These are phyloP conservation scores for Phytophthora citrophthora DNA, from an alignment of 352 stramenopile species.

Conservation along the genomic window DNA sequence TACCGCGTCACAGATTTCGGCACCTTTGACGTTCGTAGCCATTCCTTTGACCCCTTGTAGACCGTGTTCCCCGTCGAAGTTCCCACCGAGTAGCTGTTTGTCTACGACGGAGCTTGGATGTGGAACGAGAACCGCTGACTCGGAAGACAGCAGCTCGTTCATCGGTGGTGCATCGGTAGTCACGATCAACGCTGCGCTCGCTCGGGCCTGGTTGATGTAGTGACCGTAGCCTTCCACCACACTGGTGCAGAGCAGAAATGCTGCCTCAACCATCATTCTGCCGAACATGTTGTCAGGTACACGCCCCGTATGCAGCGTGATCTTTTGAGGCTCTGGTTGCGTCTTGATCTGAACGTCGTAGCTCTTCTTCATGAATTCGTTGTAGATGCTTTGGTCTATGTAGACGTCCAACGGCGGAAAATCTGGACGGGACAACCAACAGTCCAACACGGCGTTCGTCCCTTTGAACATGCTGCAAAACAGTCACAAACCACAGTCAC, in stretches of 20 bases:
- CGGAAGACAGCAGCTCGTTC: slow-evolving; percentile 60
- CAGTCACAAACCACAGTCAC: slow-evolving; percentile 1
- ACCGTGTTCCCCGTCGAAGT: slow-evolving; percentile 37
- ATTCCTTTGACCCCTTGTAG: slow-evolving; percentile 53
- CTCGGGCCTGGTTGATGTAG: slow-evolving; percentile 76
- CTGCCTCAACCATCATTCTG: slow-evolving; percentile 45
- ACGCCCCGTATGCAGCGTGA: slow-evolving; percentile 43
- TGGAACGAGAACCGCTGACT: slow-evolving; percentile 47
- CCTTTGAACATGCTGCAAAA: slow-evolving; percentile 42
- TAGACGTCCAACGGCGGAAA: slow-evolving; percentile 52
- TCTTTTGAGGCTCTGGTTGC: slow-evolving; percentile 25
- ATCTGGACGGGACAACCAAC: slow-evolving; percentile 47
- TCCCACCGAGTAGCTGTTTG: slow-evolving; percentile 48
- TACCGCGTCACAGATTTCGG: slow-evolving; percentile 53
- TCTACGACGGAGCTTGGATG: slow-evolving; percentile 23
- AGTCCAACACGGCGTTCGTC: slow-evolving; percentile 57
- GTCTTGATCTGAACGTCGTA: slow-evolving; percentile 29
- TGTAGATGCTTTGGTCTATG: slow-evolving; percentile 45
- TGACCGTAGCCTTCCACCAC: slow-evolving; percentile 66
- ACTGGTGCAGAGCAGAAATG: slow-evolving; percentile 62
- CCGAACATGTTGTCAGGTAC: slow-evolving; percentile 44
- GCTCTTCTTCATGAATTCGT: slow-evolving; percentile 29
- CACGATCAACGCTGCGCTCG: slow-evolving; percentile 49
- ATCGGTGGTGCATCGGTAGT: slow-evolving; percentile 61
- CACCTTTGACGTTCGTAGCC: slow-evolving; percentile 45